Base-by-base conservation (phyloP, 2,329 filamentous ascomycete species). In the Xylariomycetidae sp. region DNA sequence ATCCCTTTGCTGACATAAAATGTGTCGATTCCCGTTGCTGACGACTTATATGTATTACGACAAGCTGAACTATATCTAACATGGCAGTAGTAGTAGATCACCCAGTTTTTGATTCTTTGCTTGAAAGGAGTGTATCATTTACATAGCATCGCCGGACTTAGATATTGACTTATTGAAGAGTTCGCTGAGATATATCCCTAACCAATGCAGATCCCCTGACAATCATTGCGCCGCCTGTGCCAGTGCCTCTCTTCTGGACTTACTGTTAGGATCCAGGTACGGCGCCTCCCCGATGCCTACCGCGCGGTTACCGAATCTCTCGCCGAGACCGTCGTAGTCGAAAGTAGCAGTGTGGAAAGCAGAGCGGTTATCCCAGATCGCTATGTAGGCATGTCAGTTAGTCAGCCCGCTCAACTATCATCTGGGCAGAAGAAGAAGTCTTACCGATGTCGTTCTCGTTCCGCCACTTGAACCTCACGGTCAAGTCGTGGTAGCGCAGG, bases 271-370 rank as follows among this genome's bases (percentile, higher is more conserved):
- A 40, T 78, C 72, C 4, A 74, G 50, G 41, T 71, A 79, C 2
- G 69, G 76, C 45, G 53, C 65, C 61, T 70, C 76, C 10, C 68
- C 76, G 5, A 77, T 63, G 6, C 66, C 70, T 6, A 80, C 74
- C 1, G 69, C 64, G 14, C 76, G 51, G 49, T 77, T 65, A 16
- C 72, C 67, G 30, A 64, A 61, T 30, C 77, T 59, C 16, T 69
- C 62, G 1, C 73, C 74, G 17, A 69, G 59, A 1, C 62, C 64
- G 11, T 67, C 66, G 27, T 77, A 77, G 41, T 80, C 77, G 35
- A 69, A 74, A 0, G 20, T 23, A n/a, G 20, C 20, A 23, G 20
- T n/a, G 20, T 23, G 20, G 20, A 23, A 23, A 8, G 20, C n/a
- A n/a, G 8, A 23, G 8, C 20, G 20, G 20, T 23, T 23, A 23